Evolutionary conservation across 2,329 filamentous ascomycete species (phyloP), one percentile per base, ranked within the genome.

Genomic region (Xylaria multiplex): DNA sequence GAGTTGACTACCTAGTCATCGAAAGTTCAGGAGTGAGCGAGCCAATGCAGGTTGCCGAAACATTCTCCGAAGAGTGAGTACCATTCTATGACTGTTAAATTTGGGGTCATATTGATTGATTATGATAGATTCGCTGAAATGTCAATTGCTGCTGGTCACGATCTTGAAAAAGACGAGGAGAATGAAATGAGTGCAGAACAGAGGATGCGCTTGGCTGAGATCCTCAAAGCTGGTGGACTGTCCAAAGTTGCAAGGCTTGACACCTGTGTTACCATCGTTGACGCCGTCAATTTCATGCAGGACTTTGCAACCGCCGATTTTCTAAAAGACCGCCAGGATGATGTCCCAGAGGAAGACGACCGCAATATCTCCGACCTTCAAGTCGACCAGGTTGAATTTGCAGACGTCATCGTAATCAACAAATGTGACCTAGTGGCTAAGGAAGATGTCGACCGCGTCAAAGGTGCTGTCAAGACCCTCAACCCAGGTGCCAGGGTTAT

Each of bases 301-400:
- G 90, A 92, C 74, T 92, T 93, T 73, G 86, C 90, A 71, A 93
- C 91, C 0, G 82, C 84, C 1, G 89, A 93, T 64, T 84, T 93
- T 14, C 78, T 93, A 0, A 89, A 88, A 0, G 84, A 88, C 24
- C 84, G 90, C 1, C 87, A 85, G 62, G 82, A 48, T 2, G 88
- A 90, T 32, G 86, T 90, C 1, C 81, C 86, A 5, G 76, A 86
- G 0, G 90, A 93, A 69, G 91, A 93, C 66, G 90, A 93, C 70
- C 81, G 90, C 0, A 92, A 89, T 0, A 90, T 93, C 2, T 91
- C 90, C 0, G 90, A 93, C 70, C 82, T 93, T 0, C 91, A 92
- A 84, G 89, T 91, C 0, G 90, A 93, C 70, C 90, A 93, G 72
- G 91, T 93, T 65, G 91, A 93, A 77, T 93, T 93, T 71, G 90